These are phyloP conservation scores for Cladosporium sphaerospermum DNA, from an alignment of 2,329 filamentous ascomycete species.

Conservation along the genomic window DNA sequence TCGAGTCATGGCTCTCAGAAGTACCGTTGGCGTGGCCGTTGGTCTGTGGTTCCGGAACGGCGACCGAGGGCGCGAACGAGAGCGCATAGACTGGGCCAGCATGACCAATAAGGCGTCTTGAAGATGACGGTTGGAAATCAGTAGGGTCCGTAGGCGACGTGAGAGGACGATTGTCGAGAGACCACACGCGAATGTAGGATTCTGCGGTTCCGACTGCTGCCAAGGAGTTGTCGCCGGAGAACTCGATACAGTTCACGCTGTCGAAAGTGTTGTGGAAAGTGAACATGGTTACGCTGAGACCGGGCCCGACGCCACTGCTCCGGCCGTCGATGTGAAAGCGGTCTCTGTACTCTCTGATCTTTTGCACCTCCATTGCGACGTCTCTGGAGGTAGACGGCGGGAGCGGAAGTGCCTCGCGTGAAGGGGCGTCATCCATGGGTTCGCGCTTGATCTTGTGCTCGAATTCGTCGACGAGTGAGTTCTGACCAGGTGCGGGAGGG, in stretches of 20 bases:
- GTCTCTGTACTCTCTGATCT: conserved; percentile 86
- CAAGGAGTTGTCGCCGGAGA: conserved; percentile 82
- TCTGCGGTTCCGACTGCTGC: conserved; percentile 86
- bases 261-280: conserved; percentile 97
- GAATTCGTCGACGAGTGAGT: conserved; percentile 78
- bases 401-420: conserved; percentile 71
- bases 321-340: conserved; percentile 81
- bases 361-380: conserved; percentile 89
- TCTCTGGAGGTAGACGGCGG: conserved; percentile 84
- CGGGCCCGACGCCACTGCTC: conserved; percentile 75
- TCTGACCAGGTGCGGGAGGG: conserved; percentile 63
- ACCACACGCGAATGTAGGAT: conserved; percentile 94
- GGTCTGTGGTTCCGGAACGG: conserved; percentile 31
- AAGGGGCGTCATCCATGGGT: conserved; percentile 77
- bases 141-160: conserved; percentile 58
- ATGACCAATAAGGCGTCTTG: conserved; percentile 75
- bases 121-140: conserved; percentile 58
- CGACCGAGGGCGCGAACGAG: conserved; percentile 71
- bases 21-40: conserved; percentile 33
- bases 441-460: conserved; percentile 84
- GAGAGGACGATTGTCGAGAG: conserved; percentile 76
- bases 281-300: conserved; percentile 90
- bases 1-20: conserved; percentile 39
- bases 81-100: conserved; percentile 83
- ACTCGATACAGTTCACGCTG: conserved; percentile 87